Evolutionary conservation across 1,139 yeast species (phyloP).

Genomic region (Pichia sp.): DNA sequence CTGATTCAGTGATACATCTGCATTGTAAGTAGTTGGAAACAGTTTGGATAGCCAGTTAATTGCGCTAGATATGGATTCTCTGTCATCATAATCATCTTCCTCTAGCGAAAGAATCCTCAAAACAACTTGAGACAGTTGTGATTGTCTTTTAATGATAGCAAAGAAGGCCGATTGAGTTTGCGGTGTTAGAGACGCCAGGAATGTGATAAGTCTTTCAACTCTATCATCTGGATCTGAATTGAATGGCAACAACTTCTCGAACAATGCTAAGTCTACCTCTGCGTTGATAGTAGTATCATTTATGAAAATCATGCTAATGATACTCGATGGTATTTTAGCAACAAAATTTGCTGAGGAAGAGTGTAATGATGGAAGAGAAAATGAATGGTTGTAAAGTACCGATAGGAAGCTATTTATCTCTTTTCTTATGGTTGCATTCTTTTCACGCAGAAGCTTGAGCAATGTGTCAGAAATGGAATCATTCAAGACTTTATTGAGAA

Average conservation of each 20-base stretch:
- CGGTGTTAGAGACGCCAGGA: slow-evolving; percentile 44
- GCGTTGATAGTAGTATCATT: slow-evolving; percentile 65
- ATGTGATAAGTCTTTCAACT: slow-evolving; percentile 44
- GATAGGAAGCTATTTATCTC: slow-evolving; percentile 53
- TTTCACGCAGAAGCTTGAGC: slow-evolving; percentile 63
- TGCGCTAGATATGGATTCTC: slow-evolving; percentile 44
- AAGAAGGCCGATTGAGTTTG: slow-evolving; percentile 58
- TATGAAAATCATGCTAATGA: slow-evolving; percentile 65
- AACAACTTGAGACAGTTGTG: slow-evolving; percentile 43
- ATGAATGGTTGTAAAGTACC: slow-evolving; percentile 36
- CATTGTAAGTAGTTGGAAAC: slow-evolving; percentile 42
- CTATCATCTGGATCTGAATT: slow-evolving; percentile 35
- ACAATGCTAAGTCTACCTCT: slow-evolving; percentile 55
- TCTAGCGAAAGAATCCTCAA: slow-evolving; percentile 31
- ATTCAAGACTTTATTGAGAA: slow-evolving; percentile 34
- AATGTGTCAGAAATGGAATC: slow-evolving; percentile 46
- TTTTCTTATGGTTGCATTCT: slow-evolving; percentile 56
- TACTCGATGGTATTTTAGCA: slow-evolving; percentile 55
- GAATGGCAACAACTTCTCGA: slow-evolving; percentile 57
- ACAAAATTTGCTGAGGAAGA: slow-evolving; percentile 28
- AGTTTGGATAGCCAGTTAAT: slow-evolving; percentile 58
- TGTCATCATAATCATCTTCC: slow-evolving; percentile 30
- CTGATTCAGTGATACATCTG: slow-evolving; percentile 42
- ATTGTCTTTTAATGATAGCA: slow-evolving; percentile 65
- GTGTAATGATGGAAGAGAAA: slow-evolving; percentile 18